Evolutionary conservation across 345 rosid genomes (phyloP), one percentile per base, ranked within the genome.

Genomic region (Syzygium aromaticum): DNA sequence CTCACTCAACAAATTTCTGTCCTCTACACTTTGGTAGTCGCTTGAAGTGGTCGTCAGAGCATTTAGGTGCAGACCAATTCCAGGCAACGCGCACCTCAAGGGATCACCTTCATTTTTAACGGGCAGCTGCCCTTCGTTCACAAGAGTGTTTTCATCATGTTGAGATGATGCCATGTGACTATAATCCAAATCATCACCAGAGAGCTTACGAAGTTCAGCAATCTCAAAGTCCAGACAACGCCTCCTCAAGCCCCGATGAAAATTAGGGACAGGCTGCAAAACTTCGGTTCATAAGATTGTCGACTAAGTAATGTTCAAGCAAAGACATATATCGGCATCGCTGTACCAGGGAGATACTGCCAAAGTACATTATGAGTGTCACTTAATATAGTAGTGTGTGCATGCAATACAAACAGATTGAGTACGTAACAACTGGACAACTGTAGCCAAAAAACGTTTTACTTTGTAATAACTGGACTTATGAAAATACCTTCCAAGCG

Each of bases 221-320:
- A 88, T 91, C 91, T 94, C 98, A 91, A 95, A 97, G 91, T 97
- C 98, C 43, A 97, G 90, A 93, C 98, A 95, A 33, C 99, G 98
- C 89, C 98, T 90, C 91, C 99, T 90, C 91, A 96, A 89, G 86
- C 99, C 96, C 87, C 96, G 96, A 86, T 94, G 92, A 92, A 93
- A 90, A 90, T 85, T 91, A 77, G 93, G 92, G 89, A 89, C 89
- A 87, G 92, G 86, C 98, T 97, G 90, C 84, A 89, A 87, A 38
- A 30, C 49, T 49, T 17, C 7, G 59, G 52, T 46, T 30, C 91
- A 86, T 86, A n/a, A 91, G 84, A 73, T 38, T 73, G 82, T 38
- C 0, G 0, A 73, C 82, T 38, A 73, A 38, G 33, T 73, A 49
- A 73, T 38, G 82, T 38, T 5, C 27, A 33, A 73, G 82, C 82